These are phyloP conservation scores for Fusarium globosum DNA, from an alignment of 2,329 filamentous ascomycete species.

Conservation along the genomic window DNA sequence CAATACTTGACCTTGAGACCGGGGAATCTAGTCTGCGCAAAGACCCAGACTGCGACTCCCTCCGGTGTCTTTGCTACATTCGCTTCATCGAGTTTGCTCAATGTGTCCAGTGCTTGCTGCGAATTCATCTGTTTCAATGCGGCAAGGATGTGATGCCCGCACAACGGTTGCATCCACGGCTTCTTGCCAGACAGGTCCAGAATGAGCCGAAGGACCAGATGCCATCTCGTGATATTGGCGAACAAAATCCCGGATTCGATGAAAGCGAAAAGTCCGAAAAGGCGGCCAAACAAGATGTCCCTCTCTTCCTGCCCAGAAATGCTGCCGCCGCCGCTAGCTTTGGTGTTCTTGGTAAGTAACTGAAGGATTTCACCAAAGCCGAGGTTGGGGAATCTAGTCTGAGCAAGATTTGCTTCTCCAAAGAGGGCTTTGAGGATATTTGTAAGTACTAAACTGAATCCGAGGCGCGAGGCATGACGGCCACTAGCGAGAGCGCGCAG, in stretches of 20 bases:
- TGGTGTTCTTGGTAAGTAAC: slow-evolving; percentile 65
- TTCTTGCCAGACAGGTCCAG: slow-evolving; percentile 64
- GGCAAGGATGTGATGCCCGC: not conserved
- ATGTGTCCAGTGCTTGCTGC: slow-evolving; percentile 65
- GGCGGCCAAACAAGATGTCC: slow-evolving; percentile 84
- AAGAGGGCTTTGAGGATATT: slow-evolving; percentile 81
- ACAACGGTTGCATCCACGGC: slow-evolving; percentile 41
- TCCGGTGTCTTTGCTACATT: slow-evolving; percentile 85
- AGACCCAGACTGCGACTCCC: slow-evolving; percentile 89
- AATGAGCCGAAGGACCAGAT: slow-evolving; percentile 76
- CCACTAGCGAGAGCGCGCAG: slow-evolving; percentile 91
- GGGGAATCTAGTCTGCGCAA: slow-evolving; percentile 72
- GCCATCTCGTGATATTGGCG: slow-evolving; percentile 69
- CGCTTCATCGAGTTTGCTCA: slow-evolving; percentile 70
- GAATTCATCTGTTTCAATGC: slow-evolving; percentile 61
- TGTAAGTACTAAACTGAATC: slow-evolving; percentile 89
- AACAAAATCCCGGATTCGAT: slow-evolving; percentile 82
- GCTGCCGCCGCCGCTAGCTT: slow-evolving; percentile 60
- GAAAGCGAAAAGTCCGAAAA: slow-evolving; percentile 89
- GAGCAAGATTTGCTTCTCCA: slow-evolving; percentile 58
- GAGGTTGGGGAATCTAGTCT: slow-evolving; percentile 56
- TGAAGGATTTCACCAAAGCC: slow-evolving; percentile 24
- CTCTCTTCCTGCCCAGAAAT: slow-evolving; percentile 78
- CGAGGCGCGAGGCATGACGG: slow-evolving; percentile 86
- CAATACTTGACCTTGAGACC: slow-evolving; percentile 75